Evolutionary conservation across 257 asterid species (phyloP).

Genomic region (Anisodus acutangulus): DNA sequence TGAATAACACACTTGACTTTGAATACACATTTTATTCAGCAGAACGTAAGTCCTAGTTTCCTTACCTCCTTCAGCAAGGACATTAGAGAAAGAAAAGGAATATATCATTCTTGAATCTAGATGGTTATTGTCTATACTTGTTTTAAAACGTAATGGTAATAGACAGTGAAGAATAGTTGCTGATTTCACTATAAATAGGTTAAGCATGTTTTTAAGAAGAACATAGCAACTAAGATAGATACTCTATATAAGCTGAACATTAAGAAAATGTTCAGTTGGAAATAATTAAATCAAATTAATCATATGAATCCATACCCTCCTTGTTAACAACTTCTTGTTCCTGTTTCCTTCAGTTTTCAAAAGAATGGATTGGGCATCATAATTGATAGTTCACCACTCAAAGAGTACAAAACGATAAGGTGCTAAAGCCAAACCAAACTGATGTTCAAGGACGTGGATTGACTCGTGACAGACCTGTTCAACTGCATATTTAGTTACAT

Average conservation of each 20-base stretch:
- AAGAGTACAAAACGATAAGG: neutral
- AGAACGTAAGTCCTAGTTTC: neutral
- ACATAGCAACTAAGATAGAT: neutral
- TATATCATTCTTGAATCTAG: neutral
- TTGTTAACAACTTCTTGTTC: neutral
- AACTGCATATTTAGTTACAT: constrained; percentile 8
- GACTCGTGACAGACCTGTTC: neutral
- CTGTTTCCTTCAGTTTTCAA: neutral
- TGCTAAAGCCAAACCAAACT: neutral
- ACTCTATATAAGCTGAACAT: neutral
- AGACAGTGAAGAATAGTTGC: neutral
- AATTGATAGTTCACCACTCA: neutral
- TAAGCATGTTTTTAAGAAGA: neutral
- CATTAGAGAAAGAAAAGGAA: neutral
- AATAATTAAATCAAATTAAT: neutral
- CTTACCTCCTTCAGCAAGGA: neutral
- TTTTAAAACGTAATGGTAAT: neutral
- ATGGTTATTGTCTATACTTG: constrained; percentile 1
- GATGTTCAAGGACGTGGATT: neutral
- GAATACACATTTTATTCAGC: neutral
- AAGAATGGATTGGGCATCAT: neutral
- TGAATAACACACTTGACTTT: neutral
- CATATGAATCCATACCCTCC: neutral
- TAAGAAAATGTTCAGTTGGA: neutral
- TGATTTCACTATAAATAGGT: neutral